Evolutionary conservation across 1,284 basidiomycete species (phyloP).

Genomic region (Somion occarium): DNA sequence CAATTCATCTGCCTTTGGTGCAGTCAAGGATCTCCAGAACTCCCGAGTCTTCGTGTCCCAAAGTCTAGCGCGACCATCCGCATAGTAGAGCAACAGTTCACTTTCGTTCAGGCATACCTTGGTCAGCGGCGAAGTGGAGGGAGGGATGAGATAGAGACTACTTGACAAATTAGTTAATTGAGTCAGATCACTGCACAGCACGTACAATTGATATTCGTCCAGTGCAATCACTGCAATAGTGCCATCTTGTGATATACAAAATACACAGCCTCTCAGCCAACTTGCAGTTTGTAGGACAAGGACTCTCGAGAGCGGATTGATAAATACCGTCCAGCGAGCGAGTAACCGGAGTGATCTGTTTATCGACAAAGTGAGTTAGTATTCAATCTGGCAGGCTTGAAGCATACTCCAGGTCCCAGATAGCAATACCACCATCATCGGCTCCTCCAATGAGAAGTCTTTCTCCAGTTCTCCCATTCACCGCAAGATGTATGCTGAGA

Average conservation of each 20-base stretch:
- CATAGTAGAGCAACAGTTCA: constrained; percentile 77
- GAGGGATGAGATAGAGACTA: constrained; percentile 74
- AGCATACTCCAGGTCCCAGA: constrained; percentile 63
- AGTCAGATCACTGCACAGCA: constrained; percentile 13
- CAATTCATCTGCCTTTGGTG: constrained; percentile 75
- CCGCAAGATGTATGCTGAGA: constrained; percentile 45
- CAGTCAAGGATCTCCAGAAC: constrained; percentile 78
- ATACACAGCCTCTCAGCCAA: constrained; percentile 61
- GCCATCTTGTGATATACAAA: constrained; percentile 78
- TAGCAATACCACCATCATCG: constrained; percentile 68
- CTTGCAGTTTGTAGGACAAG: constrained; percentile 50
- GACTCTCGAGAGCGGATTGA: constrained; percentile 54
- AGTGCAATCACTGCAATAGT: constrained; percentile 77
- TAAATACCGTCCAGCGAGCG: constrained; percentile 69
- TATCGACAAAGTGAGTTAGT: background rate
- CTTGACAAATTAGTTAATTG: constrained; percentile 5
- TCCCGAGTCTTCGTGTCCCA: constrained; percentile 89
- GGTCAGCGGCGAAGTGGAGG: constrained; percentile 46
- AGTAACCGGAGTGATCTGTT: constrained; percentile 56
- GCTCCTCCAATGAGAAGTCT: constrained; percentile 63
- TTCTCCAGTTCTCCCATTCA: constrained; percentile 52
- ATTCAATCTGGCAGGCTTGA: background rate
- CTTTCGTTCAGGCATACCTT: constrained; percentile 65
- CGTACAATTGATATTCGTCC: constrained; percentile 76
- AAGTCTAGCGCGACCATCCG: constrained; percentile 71